Conservation (phyloP, 2,329 filamentous ascomycete genomes). For the Colletotrichum caudatum region DNA sequence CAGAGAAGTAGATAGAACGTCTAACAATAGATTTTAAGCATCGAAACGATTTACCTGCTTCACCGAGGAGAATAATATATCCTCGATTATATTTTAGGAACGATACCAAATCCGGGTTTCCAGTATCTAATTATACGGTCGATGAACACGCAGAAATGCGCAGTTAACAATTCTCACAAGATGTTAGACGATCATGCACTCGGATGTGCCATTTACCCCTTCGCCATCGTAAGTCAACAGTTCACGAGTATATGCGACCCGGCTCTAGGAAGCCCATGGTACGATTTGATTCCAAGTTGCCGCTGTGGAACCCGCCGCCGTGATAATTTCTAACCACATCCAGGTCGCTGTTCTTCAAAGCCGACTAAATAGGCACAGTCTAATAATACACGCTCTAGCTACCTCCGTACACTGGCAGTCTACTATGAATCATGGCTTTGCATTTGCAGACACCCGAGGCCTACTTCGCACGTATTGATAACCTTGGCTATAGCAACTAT, state of each 20-base stretch:
- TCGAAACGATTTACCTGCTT: too few species aligned
- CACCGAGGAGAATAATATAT: background rate
- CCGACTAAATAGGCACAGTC: too few species aligned
- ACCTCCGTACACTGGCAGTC: background rate
- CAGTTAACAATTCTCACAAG: background rate
- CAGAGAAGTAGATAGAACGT: too few species aligned
- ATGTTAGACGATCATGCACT: background rate
- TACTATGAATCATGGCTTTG: background rate
- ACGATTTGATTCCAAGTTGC: background rate
- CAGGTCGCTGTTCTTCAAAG: background rate
- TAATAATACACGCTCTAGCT: background rate
- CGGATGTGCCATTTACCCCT: background rate
- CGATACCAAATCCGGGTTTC: background rate
- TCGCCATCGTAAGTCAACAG: background rate
- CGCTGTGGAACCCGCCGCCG: background rate
- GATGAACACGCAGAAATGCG: too few species aligned
- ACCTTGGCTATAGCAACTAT: background rate
- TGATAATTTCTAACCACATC: background rate
- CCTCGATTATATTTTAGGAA: accelerated
- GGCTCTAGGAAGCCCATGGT: background rate
- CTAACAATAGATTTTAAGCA: too few species aligned
- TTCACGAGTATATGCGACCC: background rate
- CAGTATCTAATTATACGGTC: too few species aligned
- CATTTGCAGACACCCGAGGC: background rate
- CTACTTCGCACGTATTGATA: background rate